Evolutionary conservation across 331 rosid genomes (phyloP), one percentile per base, ranked within the genome.

Genomic region (Cydonia oblonga): DNA sequence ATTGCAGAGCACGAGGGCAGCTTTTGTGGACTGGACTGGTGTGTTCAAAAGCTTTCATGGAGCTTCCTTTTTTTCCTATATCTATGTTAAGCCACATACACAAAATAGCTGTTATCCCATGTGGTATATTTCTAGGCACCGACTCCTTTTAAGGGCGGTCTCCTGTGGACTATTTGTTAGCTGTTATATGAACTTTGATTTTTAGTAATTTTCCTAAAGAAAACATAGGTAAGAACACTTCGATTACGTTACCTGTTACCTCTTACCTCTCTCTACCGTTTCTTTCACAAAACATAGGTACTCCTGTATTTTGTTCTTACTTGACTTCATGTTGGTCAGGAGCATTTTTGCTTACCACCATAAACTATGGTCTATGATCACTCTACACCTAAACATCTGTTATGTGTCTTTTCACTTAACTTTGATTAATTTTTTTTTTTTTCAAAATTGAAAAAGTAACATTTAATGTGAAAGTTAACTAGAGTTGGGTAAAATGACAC

Each of bases 11-110:
- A 42, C 28, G 59, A 60, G 59, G 20, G 68, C 68, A 42, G 76
- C 46, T 71, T 59, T 71, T 72, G 76, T 72, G 76, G 76, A 72
- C 68, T 26, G 59, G 22, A 32, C 30, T 22, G n/a, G 64, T 10
- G 4, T 16, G 26, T 49, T 46, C 20, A 49, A 2, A 2, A 49
- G 53, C n/a, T 16, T 49, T 16, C 20, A 49, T 49, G 54, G 54
- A 38, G 42, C 19, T 49, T 49, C 54, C 54, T 16, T 16, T 49
- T 49, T 49, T 16, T 1, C 54, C 20, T 9, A 38, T 38, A 38
- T 49, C 54, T 49, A 49, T 16, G 54, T 49, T 23, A 38, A 57
- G 66, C 54, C 26, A 22, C 38, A 38, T 16, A 33, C 24, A 32
- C 33, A 35, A 35, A 10, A 20, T 22, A 32, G 74, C 64, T 54